Base-by-base conservation (phyloP, 148 eudicot genomes). In the Fallopia convolvulus region DNA sequence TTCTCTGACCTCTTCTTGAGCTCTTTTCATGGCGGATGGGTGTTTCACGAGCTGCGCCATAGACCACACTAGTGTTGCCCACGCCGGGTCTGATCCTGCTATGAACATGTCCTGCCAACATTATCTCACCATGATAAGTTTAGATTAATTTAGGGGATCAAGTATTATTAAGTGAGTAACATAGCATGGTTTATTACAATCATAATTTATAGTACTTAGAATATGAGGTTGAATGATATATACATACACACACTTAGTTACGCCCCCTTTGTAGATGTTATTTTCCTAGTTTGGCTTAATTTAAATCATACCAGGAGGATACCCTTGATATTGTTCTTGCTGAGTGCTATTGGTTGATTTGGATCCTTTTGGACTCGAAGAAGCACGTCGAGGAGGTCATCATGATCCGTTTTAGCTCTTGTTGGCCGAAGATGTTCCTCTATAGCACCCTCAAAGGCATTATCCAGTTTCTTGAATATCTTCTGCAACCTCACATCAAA, bases 1-100 rank as follows among this genome's bases (percentile, higher is more conserved):
- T 46, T 72, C 72, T 79, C 84, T 74, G 26, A 90, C 80, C 75
- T 88, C 91, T 10, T 87, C 79, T 75, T 82, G 91, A 10, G 80
- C 90, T 82, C 50, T 86, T 75, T 56, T 80, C 85, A 86, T 81
- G 52, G 36, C 48, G 39, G 79, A 44, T 40, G 91, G 91, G 44
- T 90, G 79, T 63, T 48, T 85, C 0, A 87, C 86, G 60, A 90
- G 85, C 76, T 90, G 88, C 0, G 84, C 9, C 91, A 90, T 85
- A 66, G 79, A 79, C 91, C 91, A 90, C 58, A 80, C 89, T 5
- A 90, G 75, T 32, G 87, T 84, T 74, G 86, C 86, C 23, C 91
- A 53, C 8, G 90, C 76, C 15, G 91, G 84, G 52, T 90, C 94
- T 0, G 88, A 74, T 50, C 90, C 94, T 1, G 90, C 94, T 30